Evolutionary conservation across 1,139 yeast genomes (phyloP), one percentile per base, ranked within the genome.

Genomic region (Yamadazyma aaseri): DNA sequence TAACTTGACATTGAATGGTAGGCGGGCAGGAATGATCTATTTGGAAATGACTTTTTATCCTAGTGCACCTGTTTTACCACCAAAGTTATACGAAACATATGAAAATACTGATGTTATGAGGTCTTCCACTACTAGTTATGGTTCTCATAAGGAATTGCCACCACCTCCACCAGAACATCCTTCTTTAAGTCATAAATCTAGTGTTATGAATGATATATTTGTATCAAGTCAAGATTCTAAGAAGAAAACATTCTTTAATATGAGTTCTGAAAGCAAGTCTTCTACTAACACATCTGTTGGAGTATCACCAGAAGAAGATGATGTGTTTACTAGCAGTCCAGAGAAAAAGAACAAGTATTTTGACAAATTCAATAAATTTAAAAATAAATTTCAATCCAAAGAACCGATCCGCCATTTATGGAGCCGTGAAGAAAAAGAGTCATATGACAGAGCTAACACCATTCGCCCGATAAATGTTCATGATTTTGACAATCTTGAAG

Each of bases 21-120:
- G 79, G 48, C 78, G 85, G 36, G 96, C 97, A 1, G 98, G 98
- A 1, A 86, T 79, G 59, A 77, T 92, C 1, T 90, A 82, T 56
- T 62, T 94, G 35, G 97, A 92, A 52, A 82, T 92, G 84, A 87
- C 97, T 0, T 92, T 86, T 52, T 87, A 86, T 53, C 94, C 96
- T 0, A 59, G 71, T 12, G 71, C 76, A 2, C 81, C 78, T 0
- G 50, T 69, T 6, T 45, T 65, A 24, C 79, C 76, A 2, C 73
- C 75, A 2, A 70, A 70, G 39, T 37, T 65, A 7, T 46, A 50
- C 22, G 49, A 44, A 12, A 26, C 35, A 21, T 43, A 34, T 31
- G 48, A 41, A 17, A 3, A 6, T 4, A 13, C 14, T 6, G 17
- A n/a, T 4, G 11, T 13, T 8, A 14, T 9, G 10, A 15, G 14